Percentiles rank a stretch among this genome's conserved stretches.
phyloP scores from a whole-genome alignment of 345 rosid species.

The Erysimum cheiranthoides region DNA sequence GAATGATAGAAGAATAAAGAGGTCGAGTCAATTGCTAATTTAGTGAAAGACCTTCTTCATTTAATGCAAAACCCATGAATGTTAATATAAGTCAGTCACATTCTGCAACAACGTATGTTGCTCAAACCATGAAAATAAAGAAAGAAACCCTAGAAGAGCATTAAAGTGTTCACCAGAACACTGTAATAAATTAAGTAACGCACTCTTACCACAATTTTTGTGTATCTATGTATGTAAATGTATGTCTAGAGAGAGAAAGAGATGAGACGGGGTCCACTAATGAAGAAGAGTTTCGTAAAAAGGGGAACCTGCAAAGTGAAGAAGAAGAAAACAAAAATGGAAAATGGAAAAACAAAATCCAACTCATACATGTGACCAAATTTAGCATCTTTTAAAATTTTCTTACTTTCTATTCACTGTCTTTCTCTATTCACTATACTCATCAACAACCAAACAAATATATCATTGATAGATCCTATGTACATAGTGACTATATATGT shows the following conservation, averaged over 20 bases:
- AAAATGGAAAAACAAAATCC: constrained; percentile 47
- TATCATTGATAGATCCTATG: constrained; percentile 46
- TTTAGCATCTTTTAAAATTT: constrained; percentile 44
- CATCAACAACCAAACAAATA: constrained; percentile 45
- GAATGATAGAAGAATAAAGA: constrained; percentile 44
- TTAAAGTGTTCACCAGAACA: constrained; percentile 38
- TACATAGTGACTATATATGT: constrained; percentile 29
- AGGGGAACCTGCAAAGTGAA: constrained; percentile 47
- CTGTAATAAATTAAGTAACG: constrained; percentile 35
- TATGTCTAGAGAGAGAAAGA: constrained; percentile 41
- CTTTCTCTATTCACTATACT: constrained; percentile 45
- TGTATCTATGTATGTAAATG: constrained; percentile 15
- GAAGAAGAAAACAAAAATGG: constrained; percentile 55
- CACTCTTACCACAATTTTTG: constrained; percentile 16
- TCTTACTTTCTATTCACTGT: constrained; percentile 40
- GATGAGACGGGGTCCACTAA: constrained; percentile 30
- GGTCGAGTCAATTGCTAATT: constrained; percentile 45
- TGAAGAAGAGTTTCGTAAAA: constrained; percentile 49
- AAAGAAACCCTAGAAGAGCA: constrained; percentile 44
- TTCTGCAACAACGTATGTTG: constrained; percentile 35
- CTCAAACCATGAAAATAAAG: constrained; percentile 46
- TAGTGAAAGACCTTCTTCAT: constrained; percentile 54
- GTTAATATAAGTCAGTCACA: constrained; percentile 38
- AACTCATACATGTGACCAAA: constrained; percentile 54
- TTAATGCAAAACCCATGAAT: constrained; percentile 56